Evolutionary conservation across 352 stramenopile genomes (phyloP).

Genomic region (Phytophthora citrophthora): DNA sequence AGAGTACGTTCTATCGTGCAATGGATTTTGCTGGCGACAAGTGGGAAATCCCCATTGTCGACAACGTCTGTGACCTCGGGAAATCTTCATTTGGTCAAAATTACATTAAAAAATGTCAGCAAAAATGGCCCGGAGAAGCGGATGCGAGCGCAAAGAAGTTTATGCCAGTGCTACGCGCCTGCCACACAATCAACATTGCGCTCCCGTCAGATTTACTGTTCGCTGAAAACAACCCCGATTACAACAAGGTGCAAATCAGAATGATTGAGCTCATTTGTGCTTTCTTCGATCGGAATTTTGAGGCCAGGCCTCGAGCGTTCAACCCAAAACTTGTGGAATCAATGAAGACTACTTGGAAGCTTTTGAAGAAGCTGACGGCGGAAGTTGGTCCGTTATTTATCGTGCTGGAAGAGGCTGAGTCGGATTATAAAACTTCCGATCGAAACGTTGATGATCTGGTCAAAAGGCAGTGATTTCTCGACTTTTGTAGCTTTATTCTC

Average conservation of each 20-base stretch:
- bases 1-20: no score
- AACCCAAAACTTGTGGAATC: neutral
- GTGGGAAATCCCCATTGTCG: no score
- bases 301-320: no score
- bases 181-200: constrained; percentile 13
- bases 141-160: neutral
- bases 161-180: constrained; percentile 1
- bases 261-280: neutral
- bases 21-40: no score
- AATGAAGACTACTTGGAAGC: neutral
- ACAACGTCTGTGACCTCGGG: neutral
- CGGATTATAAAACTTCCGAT: no score
- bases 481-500: no score
- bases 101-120: constrained; percentile 15
- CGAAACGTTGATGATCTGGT: no score
- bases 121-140: neutral
- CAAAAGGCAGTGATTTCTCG: no score
- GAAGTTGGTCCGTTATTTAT: constrained; percentile 37
- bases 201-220: neutral
- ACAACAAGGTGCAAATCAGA: neutral
- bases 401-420: no score
- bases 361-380: constrained; percentile 10
- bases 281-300: neutral
- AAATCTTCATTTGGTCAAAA: constrained; percentile 17
- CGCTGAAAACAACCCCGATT: neutral